Base-by-base conservation (phyloP, 768 basidiomycete species). In the Pluteus cervinus region DNA sequence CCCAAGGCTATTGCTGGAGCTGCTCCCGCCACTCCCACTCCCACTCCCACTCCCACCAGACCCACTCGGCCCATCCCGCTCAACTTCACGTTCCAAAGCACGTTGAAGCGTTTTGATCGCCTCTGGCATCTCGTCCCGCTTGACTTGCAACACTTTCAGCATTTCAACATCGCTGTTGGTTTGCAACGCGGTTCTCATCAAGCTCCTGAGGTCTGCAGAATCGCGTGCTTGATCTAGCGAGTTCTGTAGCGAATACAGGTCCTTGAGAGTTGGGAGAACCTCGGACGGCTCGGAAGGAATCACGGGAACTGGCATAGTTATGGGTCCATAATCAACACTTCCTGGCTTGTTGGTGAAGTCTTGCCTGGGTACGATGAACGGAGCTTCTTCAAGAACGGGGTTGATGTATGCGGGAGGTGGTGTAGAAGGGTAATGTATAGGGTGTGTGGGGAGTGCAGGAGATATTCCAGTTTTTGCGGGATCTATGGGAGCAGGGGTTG, bases 21-120 rank as follows among this genome's bases (percentile, higher is more conserved):
- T n/a, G n/a, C 47, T 47, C 23, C 40, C 29, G n/a, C 42, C 33
- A 11, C 40, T 36, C 12, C 24, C 41, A 25, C 44, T 50, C 4
- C 45, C 47, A 20, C 47, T 50, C 7, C 50, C 39, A 26, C 48
- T 50, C 24, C 37, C 39, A 25, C 40, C 47, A 1, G 48, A 43
- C 26, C 50, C 34, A 14, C 10, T 12, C 7, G 28, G 14, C 3
- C 10, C 4, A n/a, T 33, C 22, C 12, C 34, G 32, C 33, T 31
- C 29, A 24, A 36, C 34, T 32, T 40, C 29, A 10, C 21, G 25
- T 58, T 77, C 76, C 37, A 83, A 60, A 7, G 74, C 76, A 16
- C 86, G 61, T 58, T 86, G 85, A 12, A 89, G 65, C 4, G 86
- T 79, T 61, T 85, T 86, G 54, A 87, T 77, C 9, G 84, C 84